Base-by-base conservation (phyloP, 2,329 filamentous ascomycete species). In the Teratosphaeria gauchensis region DNA sequence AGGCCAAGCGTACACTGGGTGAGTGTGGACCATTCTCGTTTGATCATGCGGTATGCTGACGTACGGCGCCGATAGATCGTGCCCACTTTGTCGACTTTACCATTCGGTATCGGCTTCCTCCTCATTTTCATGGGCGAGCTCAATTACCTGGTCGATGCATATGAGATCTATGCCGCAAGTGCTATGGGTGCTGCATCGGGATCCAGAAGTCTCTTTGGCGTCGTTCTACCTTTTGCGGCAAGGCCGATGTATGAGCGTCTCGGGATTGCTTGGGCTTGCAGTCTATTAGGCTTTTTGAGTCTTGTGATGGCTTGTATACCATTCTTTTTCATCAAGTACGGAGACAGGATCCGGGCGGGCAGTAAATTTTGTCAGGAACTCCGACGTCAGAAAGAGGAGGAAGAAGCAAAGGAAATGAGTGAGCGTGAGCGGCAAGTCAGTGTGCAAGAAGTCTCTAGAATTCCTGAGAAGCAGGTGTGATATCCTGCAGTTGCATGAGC, bases 161-260 rank as follows among this genome's bases (percentile, higher is more conserved):
- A 92, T 73, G 86, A 87, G 57, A 73, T 84, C 30, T 90, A 89
- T 70, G 87, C 88, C 30, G 88, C 88, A 53, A 85, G 82, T 59
- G 90, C 90, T 3, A 79, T 96, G 72, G 90, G 91, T 12, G 90
- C 90, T 52, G 94, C 95, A 68, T 87, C 86, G 53, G 89, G 94
- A 71, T 82, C 88, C 59, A 82, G 92, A 56, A 90, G 86, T 63
- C 78, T 81, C 21, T 94, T 95, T 76, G 91, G 87, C 60, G 90
- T 89, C 0, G 70, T 76, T 1, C 56, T 79, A 24, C 77, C 77
- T 8, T 79, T 79, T 63, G 77, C 76, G 0, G 74, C 76, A 31
- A 69, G 67, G 54, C 76, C 77, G 0, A 75, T 92, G 85, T 92
- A 90, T 68, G 71, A 81, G 8, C 79, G 75, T 30, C 77, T 92